Conservation (phyloP, 2,329 filamentous ascomycete genomes). For the Paraphaeosphaeria sporulosa region DNA sequence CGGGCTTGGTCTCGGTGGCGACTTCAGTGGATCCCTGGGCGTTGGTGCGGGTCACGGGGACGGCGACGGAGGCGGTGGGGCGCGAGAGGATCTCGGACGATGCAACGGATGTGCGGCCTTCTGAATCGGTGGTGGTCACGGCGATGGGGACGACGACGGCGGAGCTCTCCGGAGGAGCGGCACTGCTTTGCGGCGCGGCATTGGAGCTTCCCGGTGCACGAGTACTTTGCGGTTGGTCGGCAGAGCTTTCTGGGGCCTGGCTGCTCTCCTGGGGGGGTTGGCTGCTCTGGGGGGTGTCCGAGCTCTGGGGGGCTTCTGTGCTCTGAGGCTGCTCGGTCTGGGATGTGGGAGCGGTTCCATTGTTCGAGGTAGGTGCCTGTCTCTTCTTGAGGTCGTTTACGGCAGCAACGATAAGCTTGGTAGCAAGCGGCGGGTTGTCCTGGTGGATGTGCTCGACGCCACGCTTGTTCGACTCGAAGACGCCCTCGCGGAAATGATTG, state of each 20-base stretch:
- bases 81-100: conserved; percentile 52
- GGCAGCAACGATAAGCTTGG: conserved; percentile 69
- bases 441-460: conserved; percentile 70
- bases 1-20: conserved; percentile 48
- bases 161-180: conserved; percentile 7
- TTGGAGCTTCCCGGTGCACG: conserved; percentile 15
- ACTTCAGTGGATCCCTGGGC: conserved; percentile 46
- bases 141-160: conserved; percentile 49
- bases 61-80: conserved; percentile 48
- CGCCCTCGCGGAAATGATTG: conserved; percentile 71
- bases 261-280: conserved; percentile 1
- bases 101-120: conserved; percentile 44
- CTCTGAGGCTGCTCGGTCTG: conserved; percentile 14
- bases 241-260: conserved; percentile 3
- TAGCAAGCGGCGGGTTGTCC: conserved; percentile 68
- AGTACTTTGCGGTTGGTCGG: conserved; percentile 11
- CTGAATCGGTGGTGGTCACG: conserved; percentile 49
- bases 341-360: conserved; percentile 29
- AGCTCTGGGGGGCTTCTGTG: conserved; percentile 15
- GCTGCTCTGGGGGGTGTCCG: conserved; percentile 11
- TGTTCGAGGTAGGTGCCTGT: conserved; percentile 49
- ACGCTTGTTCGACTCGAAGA: conserved; percentile 70
- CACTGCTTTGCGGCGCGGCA: conserved; percentile 17
- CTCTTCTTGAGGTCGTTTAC: conserved; percentile 58
- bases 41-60: conserved; percentile 52